Base-by-base conservation (phyloP, 192 early-diverging fungal genomes). In the Ramicandelaber brevisporus region DNA sequence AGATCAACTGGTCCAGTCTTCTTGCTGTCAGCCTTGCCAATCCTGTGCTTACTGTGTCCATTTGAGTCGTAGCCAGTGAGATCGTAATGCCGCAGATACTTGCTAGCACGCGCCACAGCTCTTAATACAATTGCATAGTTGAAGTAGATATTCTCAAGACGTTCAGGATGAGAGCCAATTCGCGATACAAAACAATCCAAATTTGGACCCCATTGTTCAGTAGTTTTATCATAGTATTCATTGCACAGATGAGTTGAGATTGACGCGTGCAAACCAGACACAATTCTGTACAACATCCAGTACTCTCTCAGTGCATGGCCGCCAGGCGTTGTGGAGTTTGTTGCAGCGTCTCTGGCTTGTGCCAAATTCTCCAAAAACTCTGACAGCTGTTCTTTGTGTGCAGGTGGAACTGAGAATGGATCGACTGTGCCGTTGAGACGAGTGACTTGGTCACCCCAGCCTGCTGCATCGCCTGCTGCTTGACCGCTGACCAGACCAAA, bases 231-330 rank as follows among this genome's bases (percentile, higher is more conserved):
- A 36, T 90, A 69, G 50, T 68, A 88, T 40, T 99, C 73, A 29
- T 79, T 61, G 48, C 95, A 99, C 31, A 99, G 90, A 50, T 99
- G 89, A 5, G 84, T 80, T 1, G 92, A 97, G 16, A 93, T 92
- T 11, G 89, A 95, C 0, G 87, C 59, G 44, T 99, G 95, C 16
- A 99, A 61, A 5, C 93, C 84, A 28, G 57, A 59, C 19, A 35
- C 46, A 19, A 22, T 34, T 6, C 46, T 48, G 43, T 38, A 57
- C 37, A 42, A 46, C 20, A 41, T 41, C 34, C 36, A 48, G 46
- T 36, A 57, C 31, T 44, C 46, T 12, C n/a, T 47, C 38, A 3
- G 30, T 36, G 5, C 35, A 27, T 11, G 45, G 26, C 35, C 57
- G 23, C 33, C 54, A 41, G 51, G 58, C 11, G 37, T 40, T 5